A percentile compares a stretch with the other conserved stretches of the same genome.
Conservation (phyloP, 2,329 filamentous ascomycete genomes). For the Talaromyces amestolkiae region DNA sequence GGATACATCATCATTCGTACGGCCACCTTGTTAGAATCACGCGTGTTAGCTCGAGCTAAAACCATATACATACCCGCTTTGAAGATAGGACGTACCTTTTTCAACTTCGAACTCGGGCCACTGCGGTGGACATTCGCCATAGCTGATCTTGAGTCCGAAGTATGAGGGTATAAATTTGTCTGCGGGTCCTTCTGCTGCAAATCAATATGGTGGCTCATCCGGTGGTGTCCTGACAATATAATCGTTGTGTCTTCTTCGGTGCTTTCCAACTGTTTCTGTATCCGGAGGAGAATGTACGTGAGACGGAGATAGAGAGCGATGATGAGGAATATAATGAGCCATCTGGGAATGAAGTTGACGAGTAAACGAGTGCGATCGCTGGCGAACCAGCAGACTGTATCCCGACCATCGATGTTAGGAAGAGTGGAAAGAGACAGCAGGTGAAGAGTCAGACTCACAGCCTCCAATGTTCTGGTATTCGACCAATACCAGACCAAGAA, state of each 20-base stretch:
- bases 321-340: constrained; percentile 10
- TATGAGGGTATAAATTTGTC: neutral
- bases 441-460: neutral
- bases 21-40: neutral
- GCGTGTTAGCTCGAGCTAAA: neutral
- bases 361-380: constrained; percentile 15
- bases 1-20: constrained; percentile 17
- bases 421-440: neutral
- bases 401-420: neutral
- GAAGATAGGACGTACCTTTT: neutral
- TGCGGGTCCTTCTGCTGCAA: neutral
- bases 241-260: constrained; percentile 13
- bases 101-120: constrained; percentile 9
- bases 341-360: constrained; percentile 15
- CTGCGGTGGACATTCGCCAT: neutral
- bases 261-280: constrained; percentile 6
- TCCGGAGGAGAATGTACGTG: constrained; percentile 9
- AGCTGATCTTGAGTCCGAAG: neutral
- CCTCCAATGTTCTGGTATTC: constrained; percentile 12
- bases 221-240: neutral
- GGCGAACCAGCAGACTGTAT: constrained; percentile 11
- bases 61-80: neutral
- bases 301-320: constrained; percentile 12
- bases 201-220: neutral
- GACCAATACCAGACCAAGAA: constrained; percentile 10